phyloP scores from a whole-genome alignment of 2,329 filamentous ascomycete genomes.

The Colletotrichum gloeosporioides region DNA sequence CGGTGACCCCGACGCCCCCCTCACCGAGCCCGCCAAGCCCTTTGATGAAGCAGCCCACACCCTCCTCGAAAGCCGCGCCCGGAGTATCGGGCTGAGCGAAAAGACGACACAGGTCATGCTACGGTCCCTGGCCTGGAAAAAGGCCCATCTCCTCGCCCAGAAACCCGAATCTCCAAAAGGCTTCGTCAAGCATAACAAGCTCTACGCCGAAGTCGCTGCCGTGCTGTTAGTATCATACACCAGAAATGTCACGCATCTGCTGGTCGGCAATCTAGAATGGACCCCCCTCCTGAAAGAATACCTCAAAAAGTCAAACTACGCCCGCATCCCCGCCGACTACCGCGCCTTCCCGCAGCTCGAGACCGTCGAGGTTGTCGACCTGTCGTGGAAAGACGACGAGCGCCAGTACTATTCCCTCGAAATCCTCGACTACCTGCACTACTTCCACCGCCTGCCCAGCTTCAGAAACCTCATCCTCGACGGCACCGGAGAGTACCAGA shows the following conservation, averaged over 20 bases:
- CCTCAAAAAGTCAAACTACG: slow-evolving; percentile 10
- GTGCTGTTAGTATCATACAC: not conserved
- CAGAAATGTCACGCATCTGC: not conserved
- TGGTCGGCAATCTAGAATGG: not conserved
- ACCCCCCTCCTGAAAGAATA: not conserved
- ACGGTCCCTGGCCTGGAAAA: not conserved
- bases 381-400: not conserved
- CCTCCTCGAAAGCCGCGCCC: not conserved
- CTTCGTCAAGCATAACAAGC: not conserved
- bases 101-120: not conserved
- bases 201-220: not conserved
- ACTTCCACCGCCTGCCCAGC: slow-evolving; percentile 15
- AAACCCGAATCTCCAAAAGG: not conserved
- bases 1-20: not conserved
- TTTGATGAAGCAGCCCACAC: not conserved
- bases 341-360: not conserved
- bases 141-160: not conserved
- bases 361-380: not conserved
- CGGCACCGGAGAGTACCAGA: slow-evolving; percentile 9
- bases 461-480: slow-evolving; percentile 8
- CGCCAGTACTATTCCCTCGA: not conserved
- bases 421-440: not conserved
- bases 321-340: not conserved
- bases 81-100: not conserved
- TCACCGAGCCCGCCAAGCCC: not conserved